Evolutionary conservation across 2,329 filamentous ascomycete genomes (phyloP), one percentile per base, ranked within the genome.

Genomic region (Clonostachys chloroleuca): DNA sequence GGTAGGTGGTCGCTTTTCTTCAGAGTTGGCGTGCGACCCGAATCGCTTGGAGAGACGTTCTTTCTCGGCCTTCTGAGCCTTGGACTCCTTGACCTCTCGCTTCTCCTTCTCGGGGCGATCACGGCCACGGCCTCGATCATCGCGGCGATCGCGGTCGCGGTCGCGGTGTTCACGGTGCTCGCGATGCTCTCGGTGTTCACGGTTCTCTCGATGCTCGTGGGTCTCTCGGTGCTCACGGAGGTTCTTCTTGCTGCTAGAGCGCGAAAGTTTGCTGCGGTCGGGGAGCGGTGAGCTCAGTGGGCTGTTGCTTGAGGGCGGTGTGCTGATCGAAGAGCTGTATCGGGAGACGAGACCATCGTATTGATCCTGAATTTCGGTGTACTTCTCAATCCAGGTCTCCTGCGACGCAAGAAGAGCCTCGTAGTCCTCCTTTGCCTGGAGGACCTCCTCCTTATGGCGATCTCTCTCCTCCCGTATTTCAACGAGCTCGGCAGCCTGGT

Each of bases 41-140:
- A 70, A 69, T 30, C 67, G 64, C 47, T 58, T 58, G 33, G 62
- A 62, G 45, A 70, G 59, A 14, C 67, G 66, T 42, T 65, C 63
- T 53, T 65, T 66, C 45, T 64, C 61, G 33, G 56, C 59, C 47
- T 59, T 58, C 48, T 57, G 53, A 34, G 56, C 59, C 47, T 59
- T 58, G 48, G 56, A 52, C 42, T 62, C 61, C 46, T 56, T 54
- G 46, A 59, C 17, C n/a, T 57, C 55, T 35, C 53, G 52, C 45
- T 45, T 48, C 44, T 60, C 56, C 40, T 52, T 53, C 20, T 55
- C 53, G 9, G 24, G 24, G 13, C 40, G 17, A 18, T 46, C 43
- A 16, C 42, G 45, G 33, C 45, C 47, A 33, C 47, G 43, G 16
- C 34, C 43, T 20, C 49, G 51, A 34, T 53, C 51, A 14, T 51